phyloP scores from a whole-genome alignment of 1,284 basidiomycete species.

The Heimioporus punctisporus region DNA sequence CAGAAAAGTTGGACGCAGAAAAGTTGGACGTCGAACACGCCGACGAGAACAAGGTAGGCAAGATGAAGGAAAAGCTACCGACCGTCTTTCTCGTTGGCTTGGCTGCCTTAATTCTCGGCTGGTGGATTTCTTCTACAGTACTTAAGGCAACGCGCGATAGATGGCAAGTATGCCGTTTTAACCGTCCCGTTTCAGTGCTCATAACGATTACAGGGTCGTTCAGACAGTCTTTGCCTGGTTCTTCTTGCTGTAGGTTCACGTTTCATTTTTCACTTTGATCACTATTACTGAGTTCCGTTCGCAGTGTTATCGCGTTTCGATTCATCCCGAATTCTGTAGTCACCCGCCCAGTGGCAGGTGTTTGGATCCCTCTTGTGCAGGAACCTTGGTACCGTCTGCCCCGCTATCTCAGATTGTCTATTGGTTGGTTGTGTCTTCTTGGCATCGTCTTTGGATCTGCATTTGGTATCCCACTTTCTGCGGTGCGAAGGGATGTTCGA shows the following conservation, averaged over 20 bases:
- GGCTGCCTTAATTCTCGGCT: constrained; percentile 67
- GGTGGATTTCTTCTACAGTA: constrained; percentile 81
- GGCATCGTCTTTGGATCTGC: constrained; percentile 81
- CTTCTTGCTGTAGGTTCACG: constrained; percentile 59
- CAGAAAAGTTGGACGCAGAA: constrained; percentile 28
- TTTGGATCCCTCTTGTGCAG: constrained; percentile 68
- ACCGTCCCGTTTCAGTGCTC: constrained; percentile 10
- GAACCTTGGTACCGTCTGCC: constrained; percentile 74
- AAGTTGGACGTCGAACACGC: constrained; percentile 16
- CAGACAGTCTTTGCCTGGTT: constrained; percentile 83
- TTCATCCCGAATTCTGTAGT: constrained; percentile 74
- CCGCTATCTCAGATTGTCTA: constrained; percentile 50
- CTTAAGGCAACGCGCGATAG: constrained; percentile 69
- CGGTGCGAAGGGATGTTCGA: constrained; percentile 39
- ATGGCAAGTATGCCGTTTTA: constrained; percentile 47
- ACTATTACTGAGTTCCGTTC: neutral
- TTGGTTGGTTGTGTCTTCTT: constrained; percentile 77
- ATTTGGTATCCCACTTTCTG: constrained; percentile 71
- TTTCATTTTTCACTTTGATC: neutral
- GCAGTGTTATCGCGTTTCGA: constrained; percentile 76
- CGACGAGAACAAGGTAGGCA: constrained; percentile 28
- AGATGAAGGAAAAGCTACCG: constrained; percentile 29
- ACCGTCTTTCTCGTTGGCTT: constrained; percentile 50
- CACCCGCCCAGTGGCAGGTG: constrained; percentile 61
- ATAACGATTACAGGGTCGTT: constrained; percentile 54